Percentiles rank a stretch among this genome's conserved stretches.
phyloP scores from a whole-genome alignment of 305 asterid species.

The Solanum hybrid region DNA sequence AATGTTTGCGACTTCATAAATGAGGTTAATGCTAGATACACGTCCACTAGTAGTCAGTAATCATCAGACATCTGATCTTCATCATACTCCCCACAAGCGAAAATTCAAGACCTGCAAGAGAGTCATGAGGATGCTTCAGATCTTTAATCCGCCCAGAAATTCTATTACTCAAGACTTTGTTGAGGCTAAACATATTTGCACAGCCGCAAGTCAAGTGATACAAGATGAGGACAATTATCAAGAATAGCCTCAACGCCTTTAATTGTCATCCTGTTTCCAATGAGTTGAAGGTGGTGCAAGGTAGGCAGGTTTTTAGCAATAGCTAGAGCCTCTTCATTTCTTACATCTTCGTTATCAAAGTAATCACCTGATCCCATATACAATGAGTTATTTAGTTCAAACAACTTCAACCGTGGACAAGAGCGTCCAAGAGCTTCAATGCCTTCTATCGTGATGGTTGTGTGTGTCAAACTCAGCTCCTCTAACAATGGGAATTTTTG shows the following conservation, averaged over 20 bases:
- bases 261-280: neutral
- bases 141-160: neutral
- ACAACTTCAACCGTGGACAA: neutral
- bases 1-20: neutral
- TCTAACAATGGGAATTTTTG: slow-evolving; percentile 9
- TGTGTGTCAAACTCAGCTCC: slow-evolving; percentile 8
- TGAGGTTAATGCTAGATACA: neutral
- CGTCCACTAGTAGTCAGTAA: neutral
- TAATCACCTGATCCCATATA: neutral
- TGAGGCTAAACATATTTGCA: slow-evolving; percentile 16
- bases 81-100: neutral
- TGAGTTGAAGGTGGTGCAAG: slow-evolving; percentile 1
- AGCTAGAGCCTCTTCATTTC: neutral
- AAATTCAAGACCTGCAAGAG: neutral
- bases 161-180: neutral
- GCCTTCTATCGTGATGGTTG: neutral
- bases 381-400: neutral
- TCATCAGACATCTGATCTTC: neutral
- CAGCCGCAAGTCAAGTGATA: slow-evolving; percentile 2
- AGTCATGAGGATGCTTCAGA: neutral
- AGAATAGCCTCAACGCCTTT: slow-evolving; percentile 1
- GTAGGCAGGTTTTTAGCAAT: neutral
- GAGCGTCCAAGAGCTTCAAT: neutral
- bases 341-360: neutral
- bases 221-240: neutral